A percentile compares a stretch with the other conserved stretches of the same genome.
Evolutionary conservation across 768 basidiomycete genomes (phyloP).

Genomic region (Nidularia pulvinata): DNA sequence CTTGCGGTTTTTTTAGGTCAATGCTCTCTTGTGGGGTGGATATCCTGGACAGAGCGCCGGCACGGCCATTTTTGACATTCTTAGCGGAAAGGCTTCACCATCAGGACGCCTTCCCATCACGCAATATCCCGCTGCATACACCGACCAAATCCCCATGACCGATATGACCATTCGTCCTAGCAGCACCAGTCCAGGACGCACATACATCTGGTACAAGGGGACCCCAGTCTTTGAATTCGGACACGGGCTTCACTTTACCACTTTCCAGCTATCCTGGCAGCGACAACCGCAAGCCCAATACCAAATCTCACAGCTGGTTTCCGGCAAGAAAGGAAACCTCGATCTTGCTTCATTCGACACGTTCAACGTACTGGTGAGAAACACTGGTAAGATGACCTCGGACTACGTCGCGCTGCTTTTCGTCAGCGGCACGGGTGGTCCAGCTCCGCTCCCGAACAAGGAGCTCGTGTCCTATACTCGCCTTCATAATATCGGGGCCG

Average conservation of each 20-base stretch:
- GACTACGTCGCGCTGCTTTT: conserved; percentile 60
- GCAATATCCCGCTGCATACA: conserved; percentile 51
- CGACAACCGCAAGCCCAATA: conserved; percentile 29
- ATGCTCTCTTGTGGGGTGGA: conserved; percentile 55
- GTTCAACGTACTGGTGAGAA: conserved; percentile 45
- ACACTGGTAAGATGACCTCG: conserved; percentile 45
- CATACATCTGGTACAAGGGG: conserved; percentile 58
- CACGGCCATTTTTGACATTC: conserved; percentile 48
- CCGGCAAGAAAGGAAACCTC: conserved; percentile 14
- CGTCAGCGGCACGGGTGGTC: conserved; percentile 43
- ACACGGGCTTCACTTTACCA: conserved; percentile 54
- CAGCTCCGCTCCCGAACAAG: conserved; percentile 51
- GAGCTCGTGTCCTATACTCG: conserved; percentile 49
- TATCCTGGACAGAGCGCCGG: conserved; percentile 60
- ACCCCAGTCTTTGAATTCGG: conserved; percentile 54
- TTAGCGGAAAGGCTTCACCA: conserved; percentile 49
- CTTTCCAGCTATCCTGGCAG: conserved; percentile 40
- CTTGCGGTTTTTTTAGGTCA: conserved; percentile 31
- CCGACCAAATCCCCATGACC: conserved; percentile 50
- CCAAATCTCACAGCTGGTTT: conserved; percentile 37
- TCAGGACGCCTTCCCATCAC: conserved; percentile 55
- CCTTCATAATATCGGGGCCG: conserved; percentile 19
- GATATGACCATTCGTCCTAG: conserved; percentile 56
- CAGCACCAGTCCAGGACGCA: conserved; percentile 48
- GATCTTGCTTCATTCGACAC: conserved; percentile 49